Evolutionary conservation across 2,329 filamentous ascomycete genomes (phyloP), one percentile per base, ranked within the genome.

Genomic region (Colletotrichum theobromicola): DNA sequence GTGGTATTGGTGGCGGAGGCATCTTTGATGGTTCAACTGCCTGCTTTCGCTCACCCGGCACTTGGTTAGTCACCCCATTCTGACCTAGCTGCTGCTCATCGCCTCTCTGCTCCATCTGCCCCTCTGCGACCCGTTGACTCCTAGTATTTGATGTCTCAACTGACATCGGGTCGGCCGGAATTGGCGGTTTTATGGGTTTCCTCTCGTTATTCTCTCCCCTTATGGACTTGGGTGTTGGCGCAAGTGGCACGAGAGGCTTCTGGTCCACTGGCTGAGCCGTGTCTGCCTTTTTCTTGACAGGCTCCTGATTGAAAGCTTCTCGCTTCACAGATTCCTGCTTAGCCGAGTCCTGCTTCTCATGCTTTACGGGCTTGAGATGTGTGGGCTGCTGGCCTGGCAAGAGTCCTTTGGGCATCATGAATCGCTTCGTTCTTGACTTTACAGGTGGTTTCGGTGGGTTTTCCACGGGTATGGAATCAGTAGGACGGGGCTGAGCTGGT

Each of bases 381-480:
- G 55, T 46, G 18, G 65, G 30, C 24, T 28, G 21, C 24, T 46
- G 66, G 21, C 9, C 24, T 26, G 66, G 28, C 55, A 68, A 15
- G n/a, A 61, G 42, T 21, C 37, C 63, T 34, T 37, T 55, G 7
- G 72, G 72, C 72, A 75, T 72, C 72, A 75, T 75, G 63, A 75
- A 75, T 5, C 62, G 72, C 34, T 63, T 75, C 8, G 72, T 50
- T 53, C 67, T 75, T 16, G 57, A 18, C 63, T 72, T 75, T n/a
- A 15, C 4, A 21, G 21, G 26, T n/a, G 55, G 68, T 21, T 70
- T 64, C 7, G 28, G 34, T 4, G 67, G 60, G 53, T 61, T 67
- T 10, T 34, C 68, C 58, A 72, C 34, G 15, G 32, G 8, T 10
- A 24, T 21, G 24, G 50, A n/a, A 21, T 26, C 10, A 18, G 35